Percentiles rank a stretch among this genome's conserved stretches.
phyloP scores from a whole-genome alignment of 768 basidiomycete genomes.

The Hygrophorus russula region DNA sequence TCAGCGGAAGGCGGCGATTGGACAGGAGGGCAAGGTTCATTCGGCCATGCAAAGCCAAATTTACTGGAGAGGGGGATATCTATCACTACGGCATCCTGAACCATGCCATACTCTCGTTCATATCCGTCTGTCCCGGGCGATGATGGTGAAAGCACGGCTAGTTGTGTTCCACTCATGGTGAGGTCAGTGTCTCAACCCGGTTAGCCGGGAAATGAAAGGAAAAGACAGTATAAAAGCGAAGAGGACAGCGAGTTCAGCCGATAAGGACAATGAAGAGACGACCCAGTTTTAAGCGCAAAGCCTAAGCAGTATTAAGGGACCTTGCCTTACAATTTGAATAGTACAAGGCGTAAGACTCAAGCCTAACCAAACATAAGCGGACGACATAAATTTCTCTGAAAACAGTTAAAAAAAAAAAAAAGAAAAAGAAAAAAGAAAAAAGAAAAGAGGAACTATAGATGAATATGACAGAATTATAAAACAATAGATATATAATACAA shows the following conservation, averaged over 20 bases:
- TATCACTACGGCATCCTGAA: slow-evolving; percentile 33
- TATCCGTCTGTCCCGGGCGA: slow-evolving; percentile 27
- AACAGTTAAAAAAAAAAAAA: too few species aligned
- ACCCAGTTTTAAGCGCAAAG: neutral
- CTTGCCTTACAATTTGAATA: too few species aligned
- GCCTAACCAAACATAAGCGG: neutral
- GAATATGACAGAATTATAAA: neutral
- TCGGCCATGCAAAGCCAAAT: slow-evolving; percentile 51
- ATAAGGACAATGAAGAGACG: neutral
- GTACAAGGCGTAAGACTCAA: neutral
- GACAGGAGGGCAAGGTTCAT: slow-evolving; percentile 29
- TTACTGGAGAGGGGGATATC: slow-evolving; percentile 39
- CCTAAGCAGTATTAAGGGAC: too few species aligned
- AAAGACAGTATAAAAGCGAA: neutral
- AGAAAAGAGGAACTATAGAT: neutral
- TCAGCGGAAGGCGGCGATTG: slow-evolving; percentile 3
- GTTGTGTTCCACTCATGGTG: slow-evolving; percentile 22
- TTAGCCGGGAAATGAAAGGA: slow-evolving; percentile 5
- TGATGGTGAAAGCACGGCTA: slow-evolving; percentile 44
- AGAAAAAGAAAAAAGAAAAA: neutral
- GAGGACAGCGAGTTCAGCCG: neutral
- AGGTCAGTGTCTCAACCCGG: neutral
- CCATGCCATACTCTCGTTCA: slow-evolving; percentile 18
- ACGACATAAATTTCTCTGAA: too few species aligned
- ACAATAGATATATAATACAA: neutral